A percentile compares a stretch with the other conserved stretches of the same genome.
phyloP scores from a whole-genome alignment of 1,284 basidiomycete genomes.

The Pulchroboletus neoregius region DNA sequence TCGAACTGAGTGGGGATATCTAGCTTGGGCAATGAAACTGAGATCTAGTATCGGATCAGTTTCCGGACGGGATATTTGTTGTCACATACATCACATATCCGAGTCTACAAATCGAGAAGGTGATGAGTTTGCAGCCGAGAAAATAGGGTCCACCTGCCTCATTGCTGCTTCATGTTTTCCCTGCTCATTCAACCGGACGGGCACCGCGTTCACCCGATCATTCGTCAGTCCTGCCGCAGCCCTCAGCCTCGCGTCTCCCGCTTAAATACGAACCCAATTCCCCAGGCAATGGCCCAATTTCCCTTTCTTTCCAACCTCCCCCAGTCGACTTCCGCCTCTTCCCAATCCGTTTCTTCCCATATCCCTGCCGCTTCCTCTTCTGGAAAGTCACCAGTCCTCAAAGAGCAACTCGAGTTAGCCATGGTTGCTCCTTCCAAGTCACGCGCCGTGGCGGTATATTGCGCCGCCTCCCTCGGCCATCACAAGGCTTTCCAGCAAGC shows the following conservation, averaged over 20 bases:
- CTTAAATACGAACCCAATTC: slow-evolving; percentile 28
- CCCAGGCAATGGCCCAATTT: slow-evolving; percentile 13
- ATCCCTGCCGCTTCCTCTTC: neutral
- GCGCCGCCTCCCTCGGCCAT: slow-evolving; percentile 69
- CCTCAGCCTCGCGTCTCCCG: slow-evolving; percentile 10
- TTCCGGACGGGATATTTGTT: too few species aligned
- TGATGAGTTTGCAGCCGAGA: neutral
- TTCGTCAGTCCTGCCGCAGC: slow-evolving; percentile 1
- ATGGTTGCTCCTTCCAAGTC: slow-evolving; percentile 34
- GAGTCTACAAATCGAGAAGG: too few species aligned
- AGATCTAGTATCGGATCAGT: neutral
- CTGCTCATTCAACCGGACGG: too few species aligned
- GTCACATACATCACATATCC: too few species aligned
- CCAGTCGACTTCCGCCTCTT: neutral
- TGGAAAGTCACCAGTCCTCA: neutral
- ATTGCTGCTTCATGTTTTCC: slow-evolving; percentile 18
- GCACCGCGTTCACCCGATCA: slow-evolving; percentile 13
- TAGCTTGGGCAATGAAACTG: neutral
- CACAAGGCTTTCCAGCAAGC: slow-evolving; percentile 59
- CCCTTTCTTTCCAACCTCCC: slow-evolving; percentile 4
- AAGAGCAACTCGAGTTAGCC: slow-evolving; percentile 14
- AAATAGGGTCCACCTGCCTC: slow-evolving; percentile 18
- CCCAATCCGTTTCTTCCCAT: neutral
- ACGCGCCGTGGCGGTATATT: slow-evolving; percentile 69
- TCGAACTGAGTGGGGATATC: too few species aligned